Evolutionary conservation across 495 filamentous ascomycete genomes (phyloP).

Genomic region (Penicillium herquei): DNA sequence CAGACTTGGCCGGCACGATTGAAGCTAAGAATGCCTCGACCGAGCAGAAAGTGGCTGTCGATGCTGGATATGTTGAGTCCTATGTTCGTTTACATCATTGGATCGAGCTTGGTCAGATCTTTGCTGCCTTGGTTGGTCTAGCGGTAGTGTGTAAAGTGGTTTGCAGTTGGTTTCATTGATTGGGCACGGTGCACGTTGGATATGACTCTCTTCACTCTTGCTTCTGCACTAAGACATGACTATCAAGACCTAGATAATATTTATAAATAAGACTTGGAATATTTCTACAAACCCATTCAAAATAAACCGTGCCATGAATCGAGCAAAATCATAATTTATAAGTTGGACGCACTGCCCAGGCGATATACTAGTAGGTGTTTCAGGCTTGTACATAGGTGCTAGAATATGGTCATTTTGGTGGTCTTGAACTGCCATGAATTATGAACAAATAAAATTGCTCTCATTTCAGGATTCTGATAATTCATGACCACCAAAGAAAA

Average conservation of each 20-base stretch:
- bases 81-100: slow-evolving; percentile 51
- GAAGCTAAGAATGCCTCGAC: slow-evolving; percentile 33
- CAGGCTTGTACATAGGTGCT: too few species aligned
- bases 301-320: too few species aligned
- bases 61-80: slow-evolving; percentile 57
- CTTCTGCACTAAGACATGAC: slow-evolving; percentile 3
- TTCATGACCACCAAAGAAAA: too few species aligned
- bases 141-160: slow-evolving; percentile 30
- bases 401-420: too few species aligned
- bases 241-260: neutral
- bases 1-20: slow-evolving; percentile 49
- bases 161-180: slow-evolving; percentile 4
- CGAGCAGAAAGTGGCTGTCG: slow-evolving; percentile 32
- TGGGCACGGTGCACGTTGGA: neutral
- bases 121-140: slow-evolving; percentile 42
- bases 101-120: slow-evolving; percentile 57
- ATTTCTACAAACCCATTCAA: neutral
- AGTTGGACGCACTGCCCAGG: too few species aligned
- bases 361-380: too few species aligned
- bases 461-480: too few species aligned
- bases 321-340: too few species aligned
- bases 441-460: too few species aligned
- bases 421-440: too few species aligned
- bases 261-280: neutral
- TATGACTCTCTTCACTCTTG: neutral